A percentile compares a stretch with the other conserved stretches of the same genome.
phyloP scores from a whole-genome alignment of 306 rosid genomes.

The Mimosa pudica region DNA sequence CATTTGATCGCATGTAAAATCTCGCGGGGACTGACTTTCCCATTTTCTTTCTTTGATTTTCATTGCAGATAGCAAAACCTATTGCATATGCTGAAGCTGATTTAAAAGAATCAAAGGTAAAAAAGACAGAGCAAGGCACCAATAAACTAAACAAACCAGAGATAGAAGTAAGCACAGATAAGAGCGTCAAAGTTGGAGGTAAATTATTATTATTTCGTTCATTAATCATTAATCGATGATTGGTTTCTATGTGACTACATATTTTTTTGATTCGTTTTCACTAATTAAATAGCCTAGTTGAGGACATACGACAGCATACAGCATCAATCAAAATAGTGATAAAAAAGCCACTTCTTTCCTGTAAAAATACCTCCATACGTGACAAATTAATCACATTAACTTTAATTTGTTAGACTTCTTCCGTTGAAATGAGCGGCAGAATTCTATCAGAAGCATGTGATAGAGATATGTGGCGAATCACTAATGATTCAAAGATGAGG shows the following conservation, averaged over 20 bases:
- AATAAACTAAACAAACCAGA: constrained; percentile 56
- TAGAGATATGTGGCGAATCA: too few relatives aligned
- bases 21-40: too few relatives aligned
- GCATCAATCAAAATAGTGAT: neutral
- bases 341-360: constrained; percentile 5
- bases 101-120: constrained; percentile 59
- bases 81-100: constrained; percentile 48
- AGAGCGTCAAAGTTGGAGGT: constrained; percentile 64
- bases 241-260: neutral
- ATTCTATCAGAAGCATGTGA: too few relatives aligned
- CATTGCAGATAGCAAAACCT: constrained; percentile 54
- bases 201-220: constrained; percentile 10
- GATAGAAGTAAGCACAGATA: constrained; percentile 45
- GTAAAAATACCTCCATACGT: neutral
- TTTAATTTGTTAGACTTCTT: too few relatives aligned
- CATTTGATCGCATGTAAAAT: neutral
- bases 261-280: constrained; percentile 8
- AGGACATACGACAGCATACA: constrained; percentile 10
- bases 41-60: constrained; percentile 15
- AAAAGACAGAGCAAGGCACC: constrained; percentile 54
- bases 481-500: too few relatives aligned
- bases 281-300: neutral
- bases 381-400: too few relatives aligned
- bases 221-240: neutral
- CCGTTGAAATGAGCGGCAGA: too few relatives aligned